Evolutionary conservation across 768 basidiomycete species (phyloP), one percentile per base, ranked within the genome.

Genomic region (Lentinus tigrinus): DNA sequence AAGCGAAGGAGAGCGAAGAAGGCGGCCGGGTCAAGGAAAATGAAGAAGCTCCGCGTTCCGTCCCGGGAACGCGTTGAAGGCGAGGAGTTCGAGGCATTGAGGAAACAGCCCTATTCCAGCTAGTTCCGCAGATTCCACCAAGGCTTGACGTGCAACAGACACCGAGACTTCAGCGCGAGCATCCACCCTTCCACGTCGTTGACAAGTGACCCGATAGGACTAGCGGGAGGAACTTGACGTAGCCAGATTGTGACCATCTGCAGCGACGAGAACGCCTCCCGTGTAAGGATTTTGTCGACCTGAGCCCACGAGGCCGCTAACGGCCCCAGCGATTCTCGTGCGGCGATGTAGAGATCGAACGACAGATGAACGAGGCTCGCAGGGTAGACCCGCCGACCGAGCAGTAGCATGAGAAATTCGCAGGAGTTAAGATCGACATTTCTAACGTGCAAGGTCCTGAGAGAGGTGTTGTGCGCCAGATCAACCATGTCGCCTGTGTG

Each of bases 161-260:
- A 19, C 2, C 52, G 52, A 49, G 39, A 38, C 17, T 48, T 39
- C 52, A 49, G 21, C 8, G 9, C 11, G 24, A 38, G 52, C 57
- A 59, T 48, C 57, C 52, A 59, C 21, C 23, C 36, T 23, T 42
- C 19, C 17, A 58, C 24, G 19, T 37, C 37, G 10, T 21, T 17
- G 11, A 54, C 16, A 34, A 54, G 47, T 9, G 23, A 39, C 38
- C 28, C 9, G n/a, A 42, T 14, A n/a, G 21, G 9, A 11, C 21
- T 28, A 39, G 44, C 40, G 17, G 58, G 54, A 14, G 58, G 58
- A 3, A 34, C 39, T 28, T 51, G 26, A 26, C 38, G 59, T 19
- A 60, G n/a, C 49, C 43, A 60, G 50, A 56, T 27, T 11, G 48
- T 56, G 17, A 60, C 11, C 48, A 19, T 38, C 27, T 43, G 7